Evolutionary conservation across 2,329 filamentous ascomycete species (phyloP), one percentile per base, ranked within the genome.

Genomic region (Ophiognomonia clavigignenti-juglandacearum): DNA sequence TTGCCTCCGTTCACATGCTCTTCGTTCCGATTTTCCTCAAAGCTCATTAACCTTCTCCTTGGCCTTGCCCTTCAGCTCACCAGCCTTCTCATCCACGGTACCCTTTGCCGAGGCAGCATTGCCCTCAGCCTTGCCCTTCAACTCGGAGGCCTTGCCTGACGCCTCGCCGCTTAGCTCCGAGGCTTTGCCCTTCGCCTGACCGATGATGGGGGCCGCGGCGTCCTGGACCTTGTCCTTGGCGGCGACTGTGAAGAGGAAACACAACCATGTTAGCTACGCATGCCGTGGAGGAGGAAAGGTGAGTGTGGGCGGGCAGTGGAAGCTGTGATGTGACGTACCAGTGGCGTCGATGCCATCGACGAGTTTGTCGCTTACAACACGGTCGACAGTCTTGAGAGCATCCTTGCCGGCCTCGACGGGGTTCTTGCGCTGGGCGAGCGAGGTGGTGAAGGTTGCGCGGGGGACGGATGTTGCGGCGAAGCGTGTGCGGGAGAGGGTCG

Each of bases 291-390:
- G 8, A 18, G 8, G 18, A 19, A 16, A 7, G 42, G 22, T 11
- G 16, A 6, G 13, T 31, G 16, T 2, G 9, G 18, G 18, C 18
- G 18, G 26, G 29, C 18, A 31, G 19, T n/a, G 5, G 9, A 36
- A 32, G 24, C 6, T n/a, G n/a, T n/a, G n/a, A n/a, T n/a, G n/a
- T n/a, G 22, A 69, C 75, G 50, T 69, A 83, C 82, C 63, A 40
- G 75, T 74, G 39, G 70, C 66, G 55, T 85, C 71, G 59, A 85
- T 80, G 14, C 78, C 79, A 32, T 79, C 76, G 23, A 83, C 75
- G 16, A 85, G 59, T 60, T 80, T 83, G 60, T 81, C 75, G 50
- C 75, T 74, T 35, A 85, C 77, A 41, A 67, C 71, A 24, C 78
- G 71, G 65, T 85, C 78, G 6, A 82, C 77, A 6, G 65, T 67